Evolutionary conservation across 2,329 filamentous ascomycete species (phyloP), one percentile per base, ranked within the genome.

Genomic region (Colletotrichum sp.): DNA sequence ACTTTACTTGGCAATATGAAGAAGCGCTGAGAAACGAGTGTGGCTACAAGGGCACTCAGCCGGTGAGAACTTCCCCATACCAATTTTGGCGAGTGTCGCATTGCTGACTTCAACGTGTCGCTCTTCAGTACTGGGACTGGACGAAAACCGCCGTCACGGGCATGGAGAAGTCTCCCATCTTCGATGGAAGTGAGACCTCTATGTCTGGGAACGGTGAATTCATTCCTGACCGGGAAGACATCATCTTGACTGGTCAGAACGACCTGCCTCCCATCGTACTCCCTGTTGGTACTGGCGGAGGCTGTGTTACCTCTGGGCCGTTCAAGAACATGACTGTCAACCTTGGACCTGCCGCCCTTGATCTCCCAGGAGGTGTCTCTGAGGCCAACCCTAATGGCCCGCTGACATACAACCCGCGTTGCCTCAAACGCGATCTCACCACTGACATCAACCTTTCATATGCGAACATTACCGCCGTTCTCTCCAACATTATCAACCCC

Each of bases 201-300:
- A 83, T 90, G 78, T 84, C 84, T 6, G 87, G 88, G 2, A 86
- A 91, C 63, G 89, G 89, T 8, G 81, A 75, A 15, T 80, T 71
- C 63, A 78, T 83, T 30, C 76, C 81, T 0, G 55, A 79, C 62
- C 71, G 79, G 18, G 72, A 77, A 5, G 79, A 79, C 26, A 77
- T 82, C 8, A 72, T 80, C 4, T 77, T 82, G 15, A 85, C 79
- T 32, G 78, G 78, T 28, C 77, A 77, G 8, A 85, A 77, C 21
- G 79, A 78, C 4, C 77, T 83, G 3, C 79, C 78, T 8, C 77
- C 80, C 2, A 49, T 83, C 26, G 75, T 76, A 32, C 79, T 89
- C 12, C 86, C 88, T 1, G 84, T 88, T 1, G 90, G 89, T 8
- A 84, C 83, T 2, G 91, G 91, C 6, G 90, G 91, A 52, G 91